Base-by-base conservation (phyloP, 2,329 filamentous ascomycete genomes). In the Colletotrichum navitas region DNA sequence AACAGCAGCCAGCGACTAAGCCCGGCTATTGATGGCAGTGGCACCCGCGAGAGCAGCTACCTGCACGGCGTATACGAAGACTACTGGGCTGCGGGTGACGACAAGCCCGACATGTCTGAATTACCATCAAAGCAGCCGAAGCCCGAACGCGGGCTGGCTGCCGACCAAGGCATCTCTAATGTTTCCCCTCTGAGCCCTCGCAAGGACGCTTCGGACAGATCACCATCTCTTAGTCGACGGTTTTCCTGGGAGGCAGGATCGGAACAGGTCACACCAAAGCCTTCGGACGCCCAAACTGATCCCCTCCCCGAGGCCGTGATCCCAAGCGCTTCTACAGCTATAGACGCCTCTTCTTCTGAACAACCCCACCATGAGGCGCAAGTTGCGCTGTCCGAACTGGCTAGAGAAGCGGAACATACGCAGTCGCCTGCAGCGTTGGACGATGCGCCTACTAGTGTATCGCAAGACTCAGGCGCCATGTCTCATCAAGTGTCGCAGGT, bases 51-150 rank as follows among this genome's bases (percentile, higher is more conserved):
- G 63, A 93, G 90, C 78, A 88, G 86, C 24, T 91, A 92, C 74
- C 81, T 92, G 2, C 87, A 89, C 0, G 86, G 86, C 72, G 90
- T 92, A 55, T 93, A 93, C 75, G 91, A 91, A 68, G 89, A 88
- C 74, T 93, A 93, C 77, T 91, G 90, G 86, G 85, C 85, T 3
- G 83, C 86, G 34, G 79, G 80, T 11, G 85, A 85, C 54, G 84
- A 86, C 52, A 83, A 82, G 56, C 70, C 68, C 24, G 65, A 60
- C 16, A 29, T 68, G 39, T 52, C 68, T 32, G 45, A 26, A n/a
- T 47, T 71, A 24, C 54, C 64, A 11, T 36, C 49, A 21, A 56
- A 71, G 39, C 63, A 63, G 41, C 24, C 55, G 41, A 54, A 32
- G 39, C 49, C 51, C 21, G 47, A 56, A 16, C 47, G 21, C 26